These are phyloP conservation scores for Termitomyces heimii DNA, from an alignment of 768 basidiomycete genomes.

Conservation along the genomic window DNA sequence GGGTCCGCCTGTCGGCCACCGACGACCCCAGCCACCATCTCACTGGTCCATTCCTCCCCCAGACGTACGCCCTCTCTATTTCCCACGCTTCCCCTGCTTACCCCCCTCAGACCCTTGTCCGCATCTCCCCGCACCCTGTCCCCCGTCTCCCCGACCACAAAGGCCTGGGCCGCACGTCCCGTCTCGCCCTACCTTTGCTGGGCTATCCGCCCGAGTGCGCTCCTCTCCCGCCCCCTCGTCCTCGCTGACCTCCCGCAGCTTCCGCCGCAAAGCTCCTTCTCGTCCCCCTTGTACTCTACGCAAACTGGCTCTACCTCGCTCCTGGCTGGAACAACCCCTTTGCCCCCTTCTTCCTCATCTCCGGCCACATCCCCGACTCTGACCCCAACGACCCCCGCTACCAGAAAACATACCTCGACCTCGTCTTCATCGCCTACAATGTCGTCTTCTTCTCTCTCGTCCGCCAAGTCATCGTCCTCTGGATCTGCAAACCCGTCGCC, in stretches of 20 bases:
- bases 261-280: constrained; percentile 65
- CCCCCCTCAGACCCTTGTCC: constrained; percentile 2
- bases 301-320: constrained; percentile 58
- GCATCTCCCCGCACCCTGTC: constrained; percentile 29
- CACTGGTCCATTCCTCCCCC: constrained; percentile 54
- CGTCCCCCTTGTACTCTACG: constrained; percentile 52
- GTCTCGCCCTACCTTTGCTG: constrained; percentile 51
- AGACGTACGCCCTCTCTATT: constrained; percentile 42
- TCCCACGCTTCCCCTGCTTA: constrained; percentile 7
- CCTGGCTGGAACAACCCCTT: constrained; percentile 66
- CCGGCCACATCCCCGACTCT: constrained; percentile 51
- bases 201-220: constrained; percentile 69
- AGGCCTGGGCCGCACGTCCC: constrained; percentile 10
- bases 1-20: neutral
- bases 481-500: constrained; percentile 62
- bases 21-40: constrained; percentile 55
- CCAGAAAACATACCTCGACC: constrained; percentile 67
- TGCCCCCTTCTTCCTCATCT: constrained; percentile 61
- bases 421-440: constrained; percentile 76
- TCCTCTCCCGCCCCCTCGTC: neutral
- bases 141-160: constrained; percentile 19
- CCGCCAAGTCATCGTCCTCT: constrained; percentile 67
- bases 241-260: constrained; percentile 25
- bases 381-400: constrained; percentile 54
- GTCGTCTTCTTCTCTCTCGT: constrained; percentile 87